phyloP scores from a whole-genome alignment of 2,329 filamentous ascomycete species.

The Neofusicoccum cordaticola region DNA sequence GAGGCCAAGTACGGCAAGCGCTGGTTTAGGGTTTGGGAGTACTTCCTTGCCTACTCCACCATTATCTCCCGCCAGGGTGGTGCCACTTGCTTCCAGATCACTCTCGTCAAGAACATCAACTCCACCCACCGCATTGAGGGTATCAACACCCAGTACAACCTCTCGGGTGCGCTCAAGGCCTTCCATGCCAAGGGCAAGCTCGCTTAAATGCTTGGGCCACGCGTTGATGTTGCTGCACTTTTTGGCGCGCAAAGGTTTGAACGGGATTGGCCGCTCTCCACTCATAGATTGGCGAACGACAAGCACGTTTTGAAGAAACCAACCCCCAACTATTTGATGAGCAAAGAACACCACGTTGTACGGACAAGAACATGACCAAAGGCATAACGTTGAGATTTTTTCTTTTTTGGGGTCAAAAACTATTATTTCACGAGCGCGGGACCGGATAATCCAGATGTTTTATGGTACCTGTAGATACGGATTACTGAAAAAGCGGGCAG shows the following conservation, averaged over 20 bases:
- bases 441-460: conserved; percentile 1
- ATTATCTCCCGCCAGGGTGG: conserved; percentile 81
- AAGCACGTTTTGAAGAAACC: background rate
- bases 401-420: background rate
- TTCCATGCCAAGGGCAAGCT: conserved; percentile 36
- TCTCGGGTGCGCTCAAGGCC: conserved; percentile 62
- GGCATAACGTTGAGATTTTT: background rate
- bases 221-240: background rate
- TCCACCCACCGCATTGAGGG: conserved; percentile 78
- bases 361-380: background rate
- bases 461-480: conserved; percentile 2
- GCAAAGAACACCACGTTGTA: background rate
- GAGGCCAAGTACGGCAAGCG: conserved; percentile 90
- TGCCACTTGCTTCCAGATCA: conserved; percentile 85
- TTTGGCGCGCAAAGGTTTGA: background rate
- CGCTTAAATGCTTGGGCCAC: background rate
- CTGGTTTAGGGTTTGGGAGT: conserved; percentile 97
- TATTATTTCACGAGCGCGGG: background rate
- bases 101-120: conserved; percentile 87
- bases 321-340: background rate
- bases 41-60: conserved; percentile 81
- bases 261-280: background rate
- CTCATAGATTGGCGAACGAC: no score
- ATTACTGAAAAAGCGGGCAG: background rate
- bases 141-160: conserved; percentile 64